These are phyloP conservation scores for Berberis thunbergii DNA, from an alignment of 164 flowering plant species.

Conservation along the genomic window DNA sequence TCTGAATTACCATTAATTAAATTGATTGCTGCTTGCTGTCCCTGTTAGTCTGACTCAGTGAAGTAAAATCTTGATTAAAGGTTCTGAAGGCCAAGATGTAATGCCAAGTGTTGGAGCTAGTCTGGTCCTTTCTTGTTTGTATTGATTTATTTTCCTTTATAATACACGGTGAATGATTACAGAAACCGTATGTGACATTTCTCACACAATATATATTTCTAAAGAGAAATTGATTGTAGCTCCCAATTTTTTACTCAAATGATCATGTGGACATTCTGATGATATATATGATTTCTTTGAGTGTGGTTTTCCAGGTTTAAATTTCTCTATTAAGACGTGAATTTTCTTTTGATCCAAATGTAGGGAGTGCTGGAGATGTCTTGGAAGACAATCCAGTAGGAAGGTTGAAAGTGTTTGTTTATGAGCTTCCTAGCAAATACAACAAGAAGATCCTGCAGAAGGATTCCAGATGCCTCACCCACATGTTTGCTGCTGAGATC, in stretches of 20 bases:
- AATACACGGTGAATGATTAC: too few species aligned
- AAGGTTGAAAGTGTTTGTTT: constrained; percentile 88
- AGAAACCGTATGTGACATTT: too few species aligned
- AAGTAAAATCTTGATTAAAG: too few species aligned
- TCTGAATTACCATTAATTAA: too few species aligned
- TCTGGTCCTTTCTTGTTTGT: too few species aligned
- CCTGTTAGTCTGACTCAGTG: too few species aligned
- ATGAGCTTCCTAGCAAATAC: constrained; percentile 96
- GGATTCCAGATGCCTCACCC: constrained; percentile 85
- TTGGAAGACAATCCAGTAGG: constrained; percentile 97
- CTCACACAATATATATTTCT: background rate
- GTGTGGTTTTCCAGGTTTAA: background rate
- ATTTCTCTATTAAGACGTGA: background rate
- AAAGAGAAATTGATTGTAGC: background rate
- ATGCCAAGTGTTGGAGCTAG: too few species aligned
- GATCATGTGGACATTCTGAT: background rate
- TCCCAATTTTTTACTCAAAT: background rate
- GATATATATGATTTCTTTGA: background rate
- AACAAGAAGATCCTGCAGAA: constrained; percentile 84
- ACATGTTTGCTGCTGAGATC: constrained; percentile 98
- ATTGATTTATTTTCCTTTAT: too few species aligned
- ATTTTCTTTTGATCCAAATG: constrained; percentile 2
- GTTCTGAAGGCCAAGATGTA: too few species aligned
- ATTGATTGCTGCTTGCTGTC: too few species aligned
- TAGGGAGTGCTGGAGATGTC: constrained; percentile 99